phyloP scores from a whole-genome alignment of 129 eudicot genomes.

The Flaveria robusta region DNA sequence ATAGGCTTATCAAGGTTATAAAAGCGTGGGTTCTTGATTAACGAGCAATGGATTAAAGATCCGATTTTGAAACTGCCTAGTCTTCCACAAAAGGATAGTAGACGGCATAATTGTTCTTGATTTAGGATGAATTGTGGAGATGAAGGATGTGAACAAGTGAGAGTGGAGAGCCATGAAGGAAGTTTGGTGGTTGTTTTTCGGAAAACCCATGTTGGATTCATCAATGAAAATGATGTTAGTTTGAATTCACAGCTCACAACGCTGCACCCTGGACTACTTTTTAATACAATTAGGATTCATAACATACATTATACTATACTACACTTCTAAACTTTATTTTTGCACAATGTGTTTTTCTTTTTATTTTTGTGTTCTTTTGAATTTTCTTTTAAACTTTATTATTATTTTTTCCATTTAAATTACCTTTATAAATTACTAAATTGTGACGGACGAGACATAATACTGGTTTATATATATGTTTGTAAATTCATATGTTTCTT shows the following conservation, averaged over 20 bases:
- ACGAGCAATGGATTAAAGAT: conserved; percentile 70
- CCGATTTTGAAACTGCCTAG: conserved; percentile 60
- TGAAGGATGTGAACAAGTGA: conserved; percentile 28
- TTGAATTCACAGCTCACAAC: not conserved
- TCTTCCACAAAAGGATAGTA: conserved; percentile 63
- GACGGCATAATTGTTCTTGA: conserved; percentile 46
- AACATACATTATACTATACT: no score
- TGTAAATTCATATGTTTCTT: no score
- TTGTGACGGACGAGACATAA: no score
- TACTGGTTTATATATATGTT: no score
- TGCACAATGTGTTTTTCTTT: no score
- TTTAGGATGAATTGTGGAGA: conserved; percentile 38
- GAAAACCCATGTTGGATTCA: conserved; percentile 57
- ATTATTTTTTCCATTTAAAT: no score
- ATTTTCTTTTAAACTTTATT: no score
- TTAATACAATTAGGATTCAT: no score
- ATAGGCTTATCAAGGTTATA: not conserved
- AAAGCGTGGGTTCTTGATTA: conserved; percentile 53
- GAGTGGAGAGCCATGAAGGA: conserved; percentile 37
- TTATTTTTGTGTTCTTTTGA: no score
- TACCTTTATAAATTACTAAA: no score
- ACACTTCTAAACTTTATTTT: no score
- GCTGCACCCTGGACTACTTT: no score
- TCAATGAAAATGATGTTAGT: conserved; percentile 43
- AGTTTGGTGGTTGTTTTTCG: conserved; percentile 37